Conservation (phyloP, 805 yeast species). For the Pichia nanzhaoensis region DNA sequence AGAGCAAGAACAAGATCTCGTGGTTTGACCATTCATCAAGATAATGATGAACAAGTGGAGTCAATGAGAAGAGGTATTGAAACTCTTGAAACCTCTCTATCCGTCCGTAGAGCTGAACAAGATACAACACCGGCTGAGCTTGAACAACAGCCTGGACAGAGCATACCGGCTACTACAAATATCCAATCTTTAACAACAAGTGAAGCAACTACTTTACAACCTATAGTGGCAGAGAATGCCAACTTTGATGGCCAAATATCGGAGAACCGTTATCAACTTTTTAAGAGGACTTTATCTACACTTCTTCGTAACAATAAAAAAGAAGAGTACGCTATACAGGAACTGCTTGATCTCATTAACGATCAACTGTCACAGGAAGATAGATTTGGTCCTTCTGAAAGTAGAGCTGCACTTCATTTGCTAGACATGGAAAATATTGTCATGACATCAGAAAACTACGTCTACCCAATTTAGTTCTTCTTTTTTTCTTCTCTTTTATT, state of each 20-base stretch:
- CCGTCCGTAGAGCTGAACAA: neutral
- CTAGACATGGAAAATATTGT: slow-evolving; percentile 40
- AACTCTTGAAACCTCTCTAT: slow-evolving; percentile 13
- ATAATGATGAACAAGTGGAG: slow-evolving; percentile 18
- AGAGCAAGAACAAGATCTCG: slow-evolving; percentile 11
- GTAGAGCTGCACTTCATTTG: slow-evolving; percentile 35
- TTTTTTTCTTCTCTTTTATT: slow-evolving; percentile 2
- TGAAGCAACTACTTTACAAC: slow-evolving; percentile 17
- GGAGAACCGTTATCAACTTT: slow-evolving; percentile 40
- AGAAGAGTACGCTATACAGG: slow-evolving; percentile 29
- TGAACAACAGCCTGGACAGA: neutral
- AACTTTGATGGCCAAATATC: slow-evolving; percentile 37
- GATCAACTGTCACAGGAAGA: slow-evolving; percentile 37
- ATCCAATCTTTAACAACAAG: neutral
- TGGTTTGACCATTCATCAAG: slow-evolving; percentile 21
- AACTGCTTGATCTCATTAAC: slow-evolving; percentile 22
- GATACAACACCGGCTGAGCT: neutral
- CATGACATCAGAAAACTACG: slow-evolving; percentile 42
- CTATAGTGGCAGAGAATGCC: slow-evolving; percentile 11
- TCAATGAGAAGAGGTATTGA: slow-evolving; percentile 23
- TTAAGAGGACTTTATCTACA: slow-evolving; percentile 41
- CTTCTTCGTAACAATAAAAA: slow-evolving; percentile 34
- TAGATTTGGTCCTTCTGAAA: slow-evolving; percentile 38
- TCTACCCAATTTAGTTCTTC: slow-evolving; percentile 35
- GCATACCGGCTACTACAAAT: slow-evolving; percentile 2